Conservation (phyloP, 192 early-diverging fungal genomes). For the Backusella luteola region DNA sequence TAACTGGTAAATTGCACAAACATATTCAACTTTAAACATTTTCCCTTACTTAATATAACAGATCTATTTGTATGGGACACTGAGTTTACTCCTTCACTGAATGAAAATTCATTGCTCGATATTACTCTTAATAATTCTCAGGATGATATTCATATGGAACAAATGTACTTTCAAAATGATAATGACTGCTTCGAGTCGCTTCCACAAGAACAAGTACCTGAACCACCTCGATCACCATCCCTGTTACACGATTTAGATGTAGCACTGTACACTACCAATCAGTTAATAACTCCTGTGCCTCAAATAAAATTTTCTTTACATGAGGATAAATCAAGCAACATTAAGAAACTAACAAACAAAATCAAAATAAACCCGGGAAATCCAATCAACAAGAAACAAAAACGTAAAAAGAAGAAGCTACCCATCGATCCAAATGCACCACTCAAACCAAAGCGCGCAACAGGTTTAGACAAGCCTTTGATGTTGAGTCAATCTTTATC, state of each 20-base stretch:
- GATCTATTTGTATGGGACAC: conserved; percentile 5
- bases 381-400: not conserved
- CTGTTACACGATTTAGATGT: not conserved
- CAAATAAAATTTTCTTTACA: not conserved
- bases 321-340: not conserved
- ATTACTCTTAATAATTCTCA: not conserved
- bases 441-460: conserved; percentile 39
- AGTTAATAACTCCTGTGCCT: not conserved
- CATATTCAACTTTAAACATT: not conserved
- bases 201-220: not conserved
- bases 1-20: not conserved
- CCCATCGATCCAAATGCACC: conserved; percentile 23
- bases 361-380: not conserved
- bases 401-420: conserved; percentile 21
- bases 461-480: conserved; percentile 46
- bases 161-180: not conserved
- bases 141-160: not conserved
- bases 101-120: not conserved
- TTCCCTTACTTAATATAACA: not conserved
- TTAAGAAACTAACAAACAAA: not conserved
- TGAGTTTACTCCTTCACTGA: not conserved
- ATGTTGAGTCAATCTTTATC: conserved; percentile 43
- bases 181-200: not conserved
- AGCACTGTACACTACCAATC: not conserved
- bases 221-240: not conserved